phyloP scores from a whole-genome alignment of 2,329 filamentous ascomycete species.

The Colletotrichum sp. region DNA sequence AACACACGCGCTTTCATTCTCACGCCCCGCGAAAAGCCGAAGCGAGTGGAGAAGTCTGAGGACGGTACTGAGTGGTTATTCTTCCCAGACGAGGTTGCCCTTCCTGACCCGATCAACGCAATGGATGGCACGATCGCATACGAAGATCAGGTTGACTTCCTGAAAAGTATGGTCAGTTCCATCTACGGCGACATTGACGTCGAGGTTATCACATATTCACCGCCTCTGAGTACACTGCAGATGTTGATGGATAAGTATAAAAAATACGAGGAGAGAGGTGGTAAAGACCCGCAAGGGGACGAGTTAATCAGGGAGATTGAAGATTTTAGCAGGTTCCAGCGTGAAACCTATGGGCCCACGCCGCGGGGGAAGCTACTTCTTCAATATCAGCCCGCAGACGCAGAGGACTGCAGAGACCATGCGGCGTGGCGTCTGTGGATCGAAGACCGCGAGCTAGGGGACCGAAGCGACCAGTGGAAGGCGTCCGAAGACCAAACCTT shows the following conservation, averaged over 20 bases:
- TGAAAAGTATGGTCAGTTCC: background rate
- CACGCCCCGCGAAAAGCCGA: background rate
- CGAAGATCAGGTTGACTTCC: accelerated
- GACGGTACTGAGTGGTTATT: background rate
- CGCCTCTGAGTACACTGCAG: background rate
- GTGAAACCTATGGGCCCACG: background rate
- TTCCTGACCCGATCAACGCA: background rate
- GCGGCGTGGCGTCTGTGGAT: conserved; percentile 5
- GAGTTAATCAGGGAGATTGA: too few species aligned
- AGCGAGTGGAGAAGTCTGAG: accelerated
- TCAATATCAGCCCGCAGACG: conserved; percentile 1
- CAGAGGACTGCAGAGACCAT: background rate
- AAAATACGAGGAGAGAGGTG: background rate
- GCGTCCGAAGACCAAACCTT: background rate
- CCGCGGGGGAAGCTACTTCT: conserved; percentile 1
- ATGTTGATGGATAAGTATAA: background rate
- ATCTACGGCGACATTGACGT: background rate
- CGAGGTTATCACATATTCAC: background rate
- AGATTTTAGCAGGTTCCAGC: background rate
- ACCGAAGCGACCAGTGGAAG: background rate
- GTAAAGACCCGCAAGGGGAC: background rate
- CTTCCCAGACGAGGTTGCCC: background rate
- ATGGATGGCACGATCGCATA: background rate
- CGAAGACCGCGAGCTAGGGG: conserved; percentile 32
- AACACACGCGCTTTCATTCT: background rate